Base-by-base conservation (phyloP, 257 asterid species). In the Primulina huaijiensis region DNA sequence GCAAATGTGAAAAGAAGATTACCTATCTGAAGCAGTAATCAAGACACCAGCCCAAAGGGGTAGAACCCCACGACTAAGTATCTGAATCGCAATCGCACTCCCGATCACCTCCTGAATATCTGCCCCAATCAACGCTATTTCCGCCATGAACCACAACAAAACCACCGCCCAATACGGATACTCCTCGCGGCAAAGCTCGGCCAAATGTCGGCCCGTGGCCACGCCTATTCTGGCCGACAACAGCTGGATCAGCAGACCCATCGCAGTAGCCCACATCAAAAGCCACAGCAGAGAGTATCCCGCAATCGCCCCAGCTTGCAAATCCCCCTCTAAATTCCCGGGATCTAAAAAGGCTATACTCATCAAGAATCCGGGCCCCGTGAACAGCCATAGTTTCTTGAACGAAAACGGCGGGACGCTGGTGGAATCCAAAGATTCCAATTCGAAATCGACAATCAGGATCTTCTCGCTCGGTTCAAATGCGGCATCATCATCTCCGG, bases 51-150 rank as follows among this genome's bases (percentile, higher is more conserved):
- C 89, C 87, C 34, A 31, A 20, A 82, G 70, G 6, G 89, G 89
- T 53, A 84, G 43, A 57, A 74, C 67, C 37, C 86, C 89, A 27
- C 69, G 74, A 73, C 87, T 84, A 31, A 84, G 79, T 69, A 84
- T 84, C 74, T 81, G 69, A 60, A 84, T 80, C 25, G 89, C 89
- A 70, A 84, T 84, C 35, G 89, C 86, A 74, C 89, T 84, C 20
- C 89, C 89, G 56, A 84, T 84, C 27, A 84, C 89, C 76, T 84
- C 89, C 71, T 84, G 89, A 62, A 84, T 84, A 79, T 84, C 89
- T 5, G 89, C 89, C 40, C 89, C 89, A 62, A 84, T 82, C 50
- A 84, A 61, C 27, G 89, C 89, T 19, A 84, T 14, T 77, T 84
- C 89, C 29, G 89, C 85, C 89, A 84, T 84, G 62, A 84, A 64